A percentile compares a stretch with the other conserved stretches of the same genome.
Evolutionary conservation across 139 green algal genomes (phyloP).

Genomic region (Mesostigma viride): DNA sequence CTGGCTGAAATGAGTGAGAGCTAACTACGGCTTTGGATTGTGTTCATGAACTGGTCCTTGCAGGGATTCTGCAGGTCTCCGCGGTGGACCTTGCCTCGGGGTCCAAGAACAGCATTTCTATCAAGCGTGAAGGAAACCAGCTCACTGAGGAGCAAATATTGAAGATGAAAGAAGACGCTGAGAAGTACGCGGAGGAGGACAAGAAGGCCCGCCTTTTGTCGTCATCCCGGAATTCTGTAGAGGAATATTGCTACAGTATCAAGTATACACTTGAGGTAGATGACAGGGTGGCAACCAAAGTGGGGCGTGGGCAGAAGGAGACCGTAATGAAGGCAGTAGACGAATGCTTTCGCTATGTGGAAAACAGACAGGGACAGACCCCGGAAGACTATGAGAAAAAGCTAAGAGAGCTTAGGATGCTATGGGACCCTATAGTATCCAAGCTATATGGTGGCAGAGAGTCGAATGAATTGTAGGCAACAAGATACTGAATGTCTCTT

Average conservation of each 20-base stretch:
- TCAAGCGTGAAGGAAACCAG: constrained; percentile 52
- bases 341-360: constrained; percentile 82
- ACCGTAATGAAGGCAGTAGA: constrained; percentile 69
- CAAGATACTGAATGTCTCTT: too few relatives aligned
- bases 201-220: constrained; percentile 40
- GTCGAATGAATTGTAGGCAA: too few relatives aligned
- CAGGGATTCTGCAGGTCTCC: constrained; percentile 49
- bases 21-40: too few relatives aligned
- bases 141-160: constrained; percentile 48
- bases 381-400: constrained; percentile 91
- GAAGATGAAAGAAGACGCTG: constrained; percentile 45
- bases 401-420: constrained; percentile 88
- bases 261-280: constrained; percentile 55
- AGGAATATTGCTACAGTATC: constrained; percentile 67
- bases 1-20: too few relatives aligned
- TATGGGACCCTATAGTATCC: constrained; percentile 76
- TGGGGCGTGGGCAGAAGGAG: constrained; percentile 75
- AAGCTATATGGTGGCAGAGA: too few relatives aligned
- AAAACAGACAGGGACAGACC: constrained; percentile 65
- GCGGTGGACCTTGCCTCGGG: constrained; percentile 53
- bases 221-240: constrained; percentile 62
- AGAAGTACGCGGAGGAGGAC: constrained; percentile 51
- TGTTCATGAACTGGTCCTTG: too few relatives aligned
- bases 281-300: constrained; percentile 75
- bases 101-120: constrained; percentile 70